These are phyloP conservation scores for Trichoderma aggressivum DNA, from an alignment of 2,329 filamentous ascomycete species.

Conservation along the genomic window DNA sequence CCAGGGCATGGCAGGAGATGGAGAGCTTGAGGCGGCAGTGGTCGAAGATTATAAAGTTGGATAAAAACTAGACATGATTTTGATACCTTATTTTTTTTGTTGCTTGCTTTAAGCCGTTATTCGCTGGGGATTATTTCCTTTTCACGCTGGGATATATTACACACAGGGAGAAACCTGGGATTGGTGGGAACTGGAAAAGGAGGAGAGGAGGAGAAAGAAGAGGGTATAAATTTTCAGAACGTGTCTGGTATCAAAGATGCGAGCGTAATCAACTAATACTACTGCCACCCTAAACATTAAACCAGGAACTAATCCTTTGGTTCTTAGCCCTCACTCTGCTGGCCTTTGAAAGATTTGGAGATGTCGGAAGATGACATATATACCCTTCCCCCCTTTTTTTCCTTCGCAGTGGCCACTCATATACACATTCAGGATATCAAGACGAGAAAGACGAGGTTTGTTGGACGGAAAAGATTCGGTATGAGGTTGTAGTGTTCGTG, in stretches of 20 bases:
- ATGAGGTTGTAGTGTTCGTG: neutral
- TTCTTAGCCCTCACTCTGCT: neutral
- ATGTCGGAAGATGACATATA: neutral
- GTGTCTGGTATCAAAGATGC: neutral
- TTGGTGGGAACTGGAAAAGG: neutral
- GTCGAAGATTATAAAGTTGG: conserved; percentile 44
- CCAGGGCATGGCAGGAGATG: conserved; percentile 64
- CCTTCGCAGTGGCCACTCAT: neutral
- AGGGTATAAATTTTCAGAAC: neutral
- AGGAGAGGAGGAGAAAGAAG: neutral
- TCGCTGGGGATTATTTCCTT: neutral
- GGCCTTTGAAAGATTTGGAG: neutral
- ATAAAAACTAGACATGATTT: neutral
- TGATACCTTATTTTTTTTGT: neutral
- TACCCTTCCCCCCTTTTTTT: neutral
- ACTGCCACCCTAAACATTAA: neutral
- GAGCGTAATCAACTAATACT: neutral
- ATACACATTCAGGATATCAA: neutral
- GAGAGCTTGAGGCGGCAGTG: conserved; percentile 66
- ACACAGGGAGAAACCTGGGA: neutral
- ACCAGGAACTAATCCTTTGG: too few species aligned
- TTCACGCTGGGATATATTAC: neutral
- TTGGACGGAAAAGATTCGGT: neutral
- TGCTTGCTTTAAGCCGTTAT: neutral
- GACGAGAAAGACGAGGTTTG: neutral